Base-by-base conservation (phyloP, 1,284 basidiomycete genomes). In the Peniophora sp. region DNA sequence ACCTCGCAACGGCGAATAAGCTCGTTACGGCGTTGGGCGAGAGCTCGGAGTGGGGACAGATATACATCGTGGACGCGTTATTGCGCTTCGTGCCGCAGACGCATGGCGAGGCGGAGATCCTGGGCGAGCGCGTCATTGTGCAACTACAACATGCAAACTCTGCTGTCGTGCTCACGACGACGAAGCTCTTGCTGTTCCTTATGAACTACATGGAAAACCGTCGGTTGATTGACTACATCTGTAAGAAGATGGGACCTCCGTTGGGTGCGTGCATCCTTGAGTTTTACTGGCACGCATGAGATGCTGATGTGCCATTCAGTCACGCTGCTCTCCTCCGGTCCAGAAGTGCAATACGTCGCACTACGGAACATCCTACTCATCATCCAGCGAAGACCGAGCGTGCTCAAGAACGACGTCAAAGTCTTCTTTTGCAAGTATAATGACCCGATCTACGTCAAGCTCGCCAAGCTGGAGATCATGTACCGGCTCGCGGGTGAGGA, bases 371-470 rank as follows among this genome's bases (percentile, higher is more conserved):
- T 99, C 62, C 81, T 98, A 42, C 80, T 99, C 27, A 92, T 99
- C 58, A 93, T 99, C 54, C 97, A 99, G 68, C 81, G 97, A 52
- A 79, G 97, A 48, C 94, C 96, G 8, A 71, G 86, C 37, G 92
- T 99, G 14, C 74, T 99, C 48, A 89, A 92, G 67, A 97, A 97
- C 67, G 96, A 99, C 63, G 95, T 99, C 66, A 91, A 94, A 57
- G 93, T 97, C 18, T 99, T 99, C 71, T 99, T 99, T 71, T 98
- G 95, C 85, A 99, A 98, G 69, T 99, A 99, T 70, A 99, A 98
- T 64, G 97, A 99, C 64, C 97, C 97, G 2, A 93, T 97, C 56
- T 99, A 99, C 67, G 93, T 99, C 68, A 99, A 99, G 67, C 79
- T 99, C 35, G 95, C 95, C 49, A 99, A 99, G 64, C 76, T 99